These are phyloP conservation scores for Austroboletus novae-zelandiae DNA, from an alignment of 1,284 basidiomycete genomes.

Conservation along the genomic window DNA sequence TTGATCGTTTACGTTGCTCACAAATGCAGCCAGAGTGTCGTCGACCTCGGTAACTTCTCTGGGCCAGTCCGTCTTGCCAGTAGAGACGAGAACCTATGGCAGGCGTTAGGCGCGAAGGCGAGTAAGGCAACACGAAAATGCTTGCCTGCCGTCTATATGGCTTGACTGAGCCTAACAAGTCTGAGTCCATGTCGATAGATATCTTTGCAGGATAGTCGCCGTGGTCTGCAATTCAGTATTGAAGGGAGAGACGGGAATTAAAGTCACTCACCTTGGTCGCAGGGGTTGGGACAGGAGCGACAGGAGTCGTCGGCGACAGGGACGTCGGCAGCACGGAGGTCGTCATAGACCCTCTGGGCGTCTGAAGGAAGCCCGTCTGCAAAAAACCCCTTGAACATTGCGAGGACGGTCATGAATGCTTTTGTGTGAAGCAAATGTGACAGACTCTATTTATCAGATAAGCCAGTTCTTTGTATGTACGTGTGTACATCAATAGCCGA, in stretches of 20 bases:
- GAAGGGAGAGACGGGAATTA: slow-evolving; percentile 2
- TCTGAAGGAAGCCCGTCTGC: slow-evolving; percentile 20
- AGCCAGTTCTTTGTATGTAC: neutral
- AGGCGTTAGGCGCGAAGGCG: neutral
- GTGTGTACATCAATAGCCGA: neutral
- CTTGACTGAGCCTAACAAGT: slow-evolving; percentile 80
- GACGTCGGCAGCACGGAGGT: slow-evolving; percentile 51
- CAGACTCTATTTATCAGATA: slow-evolving; percentile 15
- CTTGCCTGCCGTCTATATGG: slow-evolving; percentile 77
- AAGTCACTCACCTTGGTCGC: slow-evolving; percentile 56
- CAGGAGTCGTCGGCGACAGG: slow-evolving; percentile 73
- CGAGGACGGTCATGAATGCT: slow-evolving; percentile 33
- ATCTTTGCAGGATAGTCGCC: slow-evolving; percentile 71
- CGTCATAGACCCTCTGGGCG: slow-evolving; percentile 35
- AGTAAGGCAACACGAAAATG: neutral
- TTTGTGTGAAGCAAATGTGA: neutral
- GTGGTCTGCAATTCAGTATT: slow-evolving; percentile 48
- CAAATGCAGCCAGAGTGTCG: slow-evolving; percentile 64
- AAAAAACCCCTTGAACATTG: slow-evolving; percentile 28
- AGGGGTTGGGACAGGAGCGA: slow-evolving; percentile 74
- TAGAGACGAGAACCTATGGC: slow-evolving; percentile 77
- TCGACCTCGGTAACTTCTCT: slow-evolving; percentile 68
- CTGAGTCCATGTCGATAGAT: slow-evolving; percentile 72
- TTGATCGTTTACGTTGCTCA: slow-evolving; percentile 42
- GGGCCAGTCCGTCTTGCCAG: slow-evolving; percentile 85